Evolutionary conservation across 2,329 filamentous ascomycete genomes (phyloP).

Genomic region (Metarhizium album): DNA sequence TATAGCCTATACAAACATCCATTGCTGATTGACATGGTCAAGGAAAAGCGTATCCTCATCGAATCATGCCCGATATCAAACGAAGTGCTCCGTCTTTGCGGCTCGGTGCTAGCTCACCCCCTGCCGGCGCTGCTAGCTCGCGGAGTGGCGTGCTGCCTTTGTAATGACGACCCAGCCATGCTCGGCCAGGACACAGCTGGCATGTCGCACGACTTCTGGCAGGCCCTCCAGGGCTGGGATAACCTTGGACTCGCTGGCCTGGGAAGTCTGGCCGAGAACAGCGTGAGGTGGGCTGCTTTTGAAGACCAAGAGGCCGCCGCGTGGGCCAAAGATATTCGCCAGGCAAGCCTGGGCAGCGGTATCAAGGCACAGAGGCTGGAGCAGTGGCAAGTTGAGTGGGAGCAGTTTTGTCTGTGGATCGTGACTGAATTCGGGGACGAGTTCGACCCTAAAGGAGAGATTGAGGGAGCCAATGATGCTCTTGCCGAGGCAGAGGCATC

Average conservation of each 20-base stretch:
- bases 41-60: constrained; percentile 76
- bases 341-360: constrained; percentile 61
- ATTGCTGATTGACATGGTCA: constrained; percentile 76
- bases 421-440: constrained; percentile 64
- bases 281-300: constrained; percentile 79
- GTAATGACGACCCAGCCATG: constrained; percentile 86
- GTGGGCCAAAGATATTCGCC: constrained; percentile 63
- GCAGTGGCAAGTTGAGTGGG: constrained; percentile 75
- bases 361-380: constrained; percentile 61
- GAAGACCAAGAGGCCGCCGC: constrained; percentile 63
- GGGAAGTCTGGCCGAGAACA: constrained; percentile 83
- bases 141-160: constrained; percentile 73
- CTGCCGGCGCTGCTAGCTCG: constrained; percentile 75
- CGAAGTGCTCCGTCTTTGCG: constrained; percentile 71
- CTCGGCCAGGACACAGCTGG: constrained; percentile 73
- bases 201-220: constrained; percentile 87
- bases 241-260: constrained; percentile 82
- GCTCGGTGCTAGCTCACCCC: constrained; percentile 66
- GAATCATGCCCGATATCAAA: constrained; percentile 90
- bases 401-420: constrained; percentile 85
- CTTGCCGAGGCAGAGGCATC: neutral
- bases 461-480: neutral
- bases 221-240: constrained; percentile 81
- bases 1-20: constrained; percentile 89
- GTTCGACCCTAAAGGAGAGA: constrained; percentile 31